phyloP scores from a whole-genome alignment of 1,139 yeast genomes.

The Debaryomycetaceae sp. region DNA sequence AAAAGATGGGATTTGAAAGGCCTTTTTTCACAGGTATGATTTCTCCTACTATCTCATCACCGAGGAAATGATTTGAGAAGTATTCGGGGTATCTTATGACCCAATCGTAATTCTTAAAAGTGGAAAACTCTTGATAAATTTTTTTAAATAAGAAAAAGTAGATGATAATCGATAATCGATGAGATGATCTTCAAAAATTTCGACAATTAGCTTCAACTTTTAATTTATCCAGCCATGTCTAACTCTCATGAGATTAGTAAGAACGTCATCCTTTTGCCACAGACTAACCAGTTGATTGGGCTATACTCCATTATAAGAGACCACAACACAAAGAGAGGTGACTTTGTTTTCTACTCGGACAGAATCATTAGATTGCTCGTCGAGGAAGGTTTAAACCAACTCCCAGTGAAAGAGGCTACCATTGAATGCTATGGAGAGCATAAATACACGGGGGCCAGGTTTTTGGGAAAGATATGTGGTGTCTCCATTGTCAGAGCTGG shows the following conservation, averaged over 20 bases:
- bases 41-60: no score
- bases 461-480: conserved; percentile 92
- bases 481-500: conserved; percentile 98
- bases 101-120: no score
- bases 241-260: conserved; percentile 22
- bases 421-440: conserved; percentile 79
- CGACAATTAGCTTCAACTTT: background rate
- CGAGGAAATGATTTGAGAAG: no score
- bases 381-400: conserved; percentile 89
- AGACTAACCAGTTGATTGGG: conserved; percentile 85
- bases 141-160: no score
- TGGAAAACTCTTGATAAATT: no score
- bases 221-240: conserved; percentile 13
- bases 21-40: no score
- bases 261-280: conserved; percentile 73
- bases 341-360: conserved; percentile 92
- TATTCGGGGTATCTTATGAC: no score
- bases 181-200: no score
- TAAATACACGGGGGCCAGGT: conserved; percentile 71
- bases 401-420: conserved; percentile 70
- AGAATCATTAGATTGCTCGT: conserved; percentile 89
- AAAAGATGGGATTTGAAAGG: no score
- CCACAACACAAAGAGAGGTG: conserved; percentile 73
- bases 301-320: conserved; percentile 89
- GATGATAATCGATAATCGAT: background rate